Evolutionary conservation across 257 asterid species (phyloP), one percentile per base, ranked within the genome.

Genomic region (Penstemon eatonii): DNA sequence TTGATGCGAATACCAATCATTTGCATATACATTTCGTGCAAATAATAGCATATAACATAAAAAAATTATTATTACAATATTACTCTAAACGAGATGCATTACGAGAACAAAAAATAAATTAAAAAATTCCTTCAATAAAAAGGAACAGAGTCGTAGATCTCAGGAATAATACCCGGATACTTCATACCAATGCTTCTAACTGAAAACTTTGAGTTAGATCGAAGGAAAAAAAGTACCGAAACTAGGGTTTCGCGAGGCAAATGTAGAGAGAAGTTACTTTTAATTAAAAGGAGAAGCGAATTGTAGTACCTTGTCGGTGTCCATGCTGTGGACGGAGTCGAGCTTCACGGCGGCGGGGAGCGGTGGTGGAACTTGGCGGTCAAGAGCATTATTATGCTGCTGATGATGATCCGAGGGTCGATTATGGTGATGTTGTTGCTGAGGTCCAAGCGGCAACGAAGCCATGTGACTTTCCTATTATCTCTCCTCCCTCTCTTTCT

Each of bases 381-480:
- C 81, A 60, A 37, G 33, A 25, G 33, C 68, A 42, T 56, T 63
- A 40, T 55, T 53, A 39, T 72, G 80, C 37, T 11, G 69, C 11
- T 63, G 76, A 41, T 68, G 75, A 55, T 65, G 76, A 51, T 75
- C 73, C 75, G 81, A 71, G 69, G 89, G 88, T 63, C 79, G 81
- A 70, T 79, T 80, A 74, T 78, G 83, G 61, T 72, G 79, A 33
- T 82, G 82, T 72, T 76, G 92, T 25, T 25, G 33, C 75, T 79
- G 83, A 76, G 94, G 89, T 75, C 88, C 96, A 88, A 80, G 69
- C 75, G 95, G 95, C 89, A 86, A 77, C 87, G 88, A 86, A 59
- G 96, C 96, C 91, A 86, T 91, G 89, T 86, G 92, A 75, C 65
- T 78, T 64, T 63, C 33, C 33, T 25, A 25, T 25, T 25, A 1